A percentile compares a stretch with the other conserved stretches of the same genome.
These are phyloP conservation scores for Solanum rostratum DNA, from an alignment of 257 asterid genomes.

Conservation along the genomic window DNA sequence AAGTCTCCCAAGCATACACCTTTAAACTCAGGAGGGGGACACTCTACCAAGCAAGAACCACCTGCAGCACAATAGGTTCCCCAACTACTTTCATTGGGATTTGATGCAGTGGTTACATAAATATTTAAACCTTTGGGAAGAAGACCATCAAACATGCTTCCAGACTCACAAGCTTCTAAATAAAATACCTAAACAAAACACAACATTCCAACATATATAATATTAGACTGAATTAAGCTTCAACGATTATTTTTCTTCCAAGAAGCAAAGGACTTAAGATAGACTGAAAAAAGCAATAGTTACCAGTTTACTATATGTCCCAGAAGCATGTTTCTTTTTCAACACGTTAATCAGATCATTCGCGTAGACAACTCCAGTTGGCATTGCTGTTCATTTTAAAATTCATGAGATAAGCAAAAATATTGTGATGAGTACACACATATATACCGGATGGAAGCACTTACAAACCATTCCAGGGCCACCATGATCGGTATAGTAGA, in stretches of 20 bases:
- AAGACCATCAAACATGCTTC: slow-evolving; percentile 94
- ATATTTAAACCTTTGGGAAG: slow-evolving; percentile 72
- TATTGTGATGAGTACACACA: background rate
- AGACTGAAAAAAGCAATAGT: background rate
- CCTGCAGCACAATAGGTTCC: slow-evolving; percentile 80
- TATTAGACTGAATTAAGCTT: background rate
- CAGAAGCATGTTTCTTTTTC: slow-evolving; percentile 74
- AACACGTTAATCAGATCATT: slow-evolving; percentile 43
- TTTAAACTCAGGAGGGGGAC: background rate
- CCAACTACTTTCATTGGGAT: slow-evolving; percentile 90
- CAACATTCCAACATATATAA: background rate
- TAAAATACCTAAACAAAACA: slow-evolving; percentile 50
- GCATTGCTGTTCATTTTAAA: slow-evolving; percentile 45
- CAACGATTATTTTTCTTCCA: no score
- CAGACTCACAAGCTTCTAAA: slow-evolving; percentile 93
- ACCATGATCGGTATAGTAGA: slow-evolving; percentile 88
- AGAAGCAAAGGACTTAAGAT: background rate
- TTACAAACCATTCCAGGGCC: slow-evolving; percentile 94
- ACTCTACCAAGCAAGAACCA: slow-evolving; percentile 47
- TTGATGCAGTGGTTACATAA: slow-evolving; percentile 92
- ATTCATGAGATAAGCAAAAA: background rate
- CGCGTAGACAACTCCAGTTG: slow-evolving; percentile 57
- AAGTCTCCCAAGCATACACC: slow-evolving; percentile 48
- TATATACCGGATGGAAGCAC: background rate
- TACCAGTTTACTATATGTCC: slow-evolving; percentile 87